Conservation (phyloP, 2,329 filamentous ascomycete species). For the Didymosphaeria variabile region DNA sequence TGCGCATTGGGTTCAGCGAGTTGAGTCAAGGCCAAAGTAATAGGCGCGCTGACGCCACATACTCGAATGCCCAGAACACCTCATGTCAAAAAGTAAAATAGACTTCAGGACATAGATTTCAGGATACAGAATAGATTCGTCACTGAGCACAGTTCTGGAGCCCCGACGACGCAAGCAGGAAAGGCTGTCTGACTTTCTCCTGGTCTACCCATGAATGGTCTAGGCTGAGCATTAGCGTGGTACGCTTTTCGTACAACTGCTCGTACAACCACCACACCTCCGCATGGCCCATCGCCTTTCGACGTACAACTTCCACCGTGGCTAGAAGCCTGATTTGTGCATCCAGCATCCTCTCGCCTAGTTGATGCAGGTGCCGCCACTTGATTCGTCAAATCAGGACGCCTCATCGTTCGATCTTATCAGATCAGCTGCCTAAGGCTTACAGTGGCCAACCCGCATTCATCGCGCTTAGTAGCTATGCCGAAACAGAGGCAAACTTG, state of each 20-base stretch:
- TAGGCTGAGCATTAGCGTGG: background rate
- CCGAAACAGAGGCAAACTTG: slow-evolving; percentile 45
- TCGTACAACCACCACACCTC: slow-evolving; percentile 4
- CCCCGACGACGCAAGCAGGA: background rate
- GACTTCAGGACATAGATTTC: no score
- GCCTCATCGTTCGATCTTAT: background rate
- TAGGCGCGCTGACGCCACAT: background rate
- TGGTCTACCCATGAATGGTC: background rate
- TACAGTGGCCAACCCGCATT: background rate
- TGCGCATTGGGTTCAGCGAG: background rate
- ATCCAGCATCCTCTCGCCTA: slow-evolving; percentile 2
- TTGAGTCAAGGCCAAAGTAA: background rate
- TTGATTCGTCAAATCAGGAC: background rate
- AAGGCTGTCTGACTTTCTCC: background rate
- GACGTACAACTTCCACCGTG: slow-evolving; percentile 8
- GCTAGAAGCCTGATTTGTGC: background rate
- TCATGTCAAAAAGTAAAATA: no score
- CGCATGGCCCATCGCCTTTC: background rate
- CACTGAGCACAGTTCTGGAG: background rate
- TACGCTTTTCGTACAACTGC: slow-evolving; percentile 2
- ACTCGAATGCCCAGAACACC: background rate
- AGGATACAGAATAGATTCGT: background rate
- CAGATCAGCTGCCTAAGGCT: background rate
- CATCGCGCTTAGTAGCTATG: slow-evolving; percentile 26
- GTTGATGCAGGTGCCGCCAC: background rate